phyloP scores from a whole-genome alignment of 1,284 basidiomycete species.

The Marasmius sp. region DNA sequence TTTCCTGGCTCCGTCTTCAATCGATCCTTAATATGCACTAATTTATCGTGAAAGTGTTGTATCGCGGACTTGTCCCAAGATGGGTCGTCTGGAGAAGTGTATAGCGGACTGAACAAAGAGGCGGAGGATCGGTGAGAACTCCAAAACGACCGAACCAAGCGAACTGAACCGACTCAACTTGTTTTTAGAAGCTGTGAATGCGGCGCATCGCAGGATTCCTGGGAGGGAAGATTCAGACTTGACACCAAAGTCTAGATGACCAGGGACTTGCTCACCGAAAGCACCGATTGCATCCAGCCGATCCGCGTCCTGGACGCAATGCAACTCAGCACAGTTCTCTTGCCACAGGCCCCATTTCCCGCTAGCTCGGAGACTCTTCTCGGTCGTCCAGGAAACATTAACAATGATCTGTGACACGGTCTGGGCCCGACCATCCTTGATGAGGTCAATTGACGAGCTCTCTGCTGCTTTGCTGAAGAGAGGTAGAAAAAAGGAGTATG shows the following conservation, averaged over 20 bases:
- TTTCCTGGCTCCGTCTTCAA: conserved; percentile 79
- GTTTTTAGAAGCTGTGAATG: conserved; percentile 72
- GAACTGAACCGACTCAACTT: conserved; percentile 35
- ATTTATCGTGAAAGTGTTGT: conserved; percentile 87
- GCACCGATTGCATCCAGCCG: conserved; percentile 90
- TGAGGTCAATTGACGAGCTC: conserved; percentile 50
- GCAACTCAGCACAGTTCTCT: conserved; percentile 73
- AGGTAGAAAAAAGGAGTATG: conserved; percentile 65
- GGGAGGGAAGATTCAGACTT: not conserved
- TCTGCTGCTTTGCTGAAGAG: conserved; percentile 55
- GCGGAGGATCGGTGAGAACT: not conserved
- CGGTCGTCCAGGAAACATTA: conserved; percentile 86
- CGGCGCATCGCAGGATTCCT: conserved; percentile 87
- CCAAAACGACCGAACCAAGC: conserved; percentile 8
- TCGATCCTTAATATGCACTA: conserved; percentile 70
- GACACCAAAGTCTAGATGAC: conserved; percentile 1
- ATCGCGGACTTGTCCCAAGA: conserved; percentile 60
- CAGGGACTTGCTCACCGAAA: conserved; percentile 57
- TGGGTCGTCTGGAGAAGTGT: conserved; percentile 54
- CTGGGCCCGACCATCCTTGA: conserved; percentile 59
- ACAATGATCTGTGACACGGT: conserved; percentile 67
- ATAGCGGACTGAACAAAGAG: conserved; percentile 52
- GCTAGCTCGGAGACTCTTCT: conserved; percentile 62
- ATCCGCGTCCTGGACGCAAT: conserved; percentile 93
- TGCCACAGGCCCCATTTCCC: conserved; percentile 74